phyloP scores from a whole-genome alignment of 2,329 filamentous ascomycete genomes.

The Penicillium vulpinum region DNA sequence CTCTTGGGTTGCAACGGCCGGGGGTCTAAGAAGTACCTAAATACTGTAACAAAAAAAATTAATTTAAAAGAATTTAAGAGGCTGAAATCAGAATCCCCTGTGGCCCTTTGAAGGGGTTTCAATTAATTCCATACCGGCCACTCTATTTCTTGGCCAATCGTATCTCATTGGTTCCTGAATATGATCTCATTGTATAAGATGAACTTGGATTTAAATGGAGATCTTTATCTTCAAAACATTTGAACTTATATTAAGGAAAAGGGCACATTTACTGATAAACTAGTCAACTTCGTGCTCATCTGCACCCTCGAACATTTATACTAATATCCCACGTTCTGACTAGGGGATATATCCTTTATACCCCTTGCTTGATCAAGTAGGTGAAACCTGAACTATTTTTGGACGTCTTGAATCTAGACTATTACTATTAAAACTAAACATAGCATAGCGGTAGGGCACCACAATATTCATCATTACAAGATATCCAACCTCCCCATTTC shows the following conservation, averaged over 20 bases:
- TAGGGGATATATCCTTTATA: constrained; percentile 6
- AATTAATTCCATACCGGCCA: constrained; percentile 13
- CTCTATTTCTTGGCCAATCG: constrained; percentile 11
- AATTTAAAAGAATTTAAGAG: neutral
- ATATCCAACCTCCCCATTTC: neutral
- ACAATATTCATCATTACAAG: neutral
- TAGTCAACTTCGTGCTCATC: no score
- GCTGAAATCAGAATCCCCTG: neutral
- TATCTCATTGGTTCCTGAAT: constrained; percentile 2
- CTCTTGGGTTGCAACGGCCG: neutral
- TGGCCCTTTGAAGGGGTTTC: constrained; percentile 7
- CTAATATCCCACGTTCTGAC: neutral
- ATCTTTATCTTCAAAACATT: neutral
- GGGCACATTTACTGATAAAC: no score
- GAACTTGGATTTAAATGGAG: neutral
- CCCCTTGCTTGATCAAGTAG: constrained; percentile 1
- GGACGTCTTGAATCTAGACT: neutral
- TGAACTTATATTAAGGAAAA: no score
- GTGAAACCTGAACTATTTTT: neutral
- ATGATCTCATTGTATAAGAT: constrained; percentile 1
- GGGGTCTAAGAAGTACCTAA: neutral
- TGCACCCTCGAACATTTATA: neutral
- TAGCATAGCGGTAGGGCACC: neutral
- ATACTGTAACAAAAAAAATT: neutral
- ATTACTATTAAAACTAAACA: neutral